A percentile compares a stretch with the other conserved stretches of the same genome.
Conservation (phyloP, 2,329 filamentous ascomycete genomes). For the Stagonosporopsis vannaccii region DNA sequence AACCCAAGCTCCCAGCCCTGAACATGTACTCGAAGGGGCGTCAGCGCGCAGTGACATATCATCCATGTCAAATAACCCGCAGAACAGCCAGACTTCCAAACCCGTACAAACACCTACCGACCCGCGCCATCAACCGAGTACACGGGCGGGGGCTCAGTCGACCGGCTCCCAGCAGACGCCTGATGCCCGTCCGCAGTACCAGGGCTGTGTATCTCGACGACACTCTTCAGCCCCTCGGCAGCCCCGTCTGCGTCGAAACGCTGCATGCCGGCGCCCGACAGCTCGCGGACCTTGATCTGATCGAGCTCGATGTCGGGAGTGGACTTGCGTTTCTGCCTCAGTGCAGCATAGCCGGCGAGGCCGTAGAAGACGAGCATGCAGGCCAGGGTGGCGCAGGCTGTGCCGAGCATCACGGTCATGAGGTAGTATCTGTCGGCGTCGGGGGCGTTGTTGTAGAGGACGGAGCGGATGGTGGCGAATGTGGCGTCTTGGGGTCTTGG, state of each 20-base stretch:
- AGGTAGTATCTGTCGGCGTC: slow-evolving; percentile 1
- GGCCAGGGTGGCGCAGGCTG: background rate
- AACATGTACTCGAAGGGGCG: no score
- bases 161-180: background rate
- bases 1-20: no score
- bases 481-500: background rate
- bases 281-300: slow-evolving; percentile 3
- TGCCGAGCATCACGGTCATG: background rate
- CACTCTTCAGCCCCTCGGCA: background rate
- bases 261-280: slow-evolving; percentile 1
- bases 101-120: background rate
- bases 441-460: background rate
- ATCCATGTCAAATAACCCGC: no score
- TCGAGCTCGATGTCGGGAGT: slow-evolving; percentile 7
- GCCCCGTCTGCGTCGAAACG: background rate
- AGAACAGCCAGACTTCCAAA: background rate
- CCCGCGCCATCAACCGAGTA: background rate
- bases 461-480: background rate
- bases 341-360: background rate
- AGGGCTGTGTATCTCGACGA: background rate
- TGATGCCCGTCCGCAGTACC: background rate
- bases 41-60: no score
- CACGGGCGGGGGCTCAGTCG: background rate
- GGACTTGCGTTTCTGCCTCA: background rate
- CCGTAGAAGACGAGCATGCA: background rate